phyloP scores from a whole-genome alignment of 1,284 basidiomycete genomes.

The Ganoderma resinaceum region DNA sequence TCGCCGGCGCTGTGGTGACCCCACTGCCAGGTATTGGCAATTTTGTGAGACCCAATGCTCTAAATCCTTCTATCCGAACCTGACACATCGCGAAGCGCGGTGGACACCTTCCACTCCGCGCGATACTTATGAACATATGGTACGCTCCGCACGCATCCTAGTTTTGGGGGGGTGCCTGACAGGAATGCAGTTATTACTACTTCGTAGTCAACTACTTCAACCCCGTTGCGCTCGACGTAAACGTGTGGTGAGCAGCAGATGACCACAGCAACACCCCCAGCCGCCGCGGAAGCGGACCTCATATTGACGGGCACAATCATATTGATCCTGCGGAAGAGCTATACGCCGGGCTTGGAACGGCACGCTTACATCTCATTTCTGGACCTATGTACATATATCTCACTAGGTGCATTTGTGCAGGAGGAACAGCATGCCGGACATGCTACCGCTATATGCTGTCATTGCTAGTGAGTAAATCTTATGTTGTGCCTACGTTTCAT shows the following conservation, averaged over 20 bases:
- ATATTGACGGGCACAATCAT: conserved; percentile 5
- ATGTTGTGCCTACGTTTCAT: too few relatives aligned
- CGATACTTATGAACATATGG: conserved; percentile 2
- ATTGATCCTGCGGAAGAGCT: neutral
- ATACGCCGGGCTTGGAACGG: conserved; percentile 3
- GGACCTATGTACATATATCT: neutral
- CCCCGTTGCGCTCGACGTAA: neutral
- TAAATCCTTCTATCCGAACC: too few relatives aligned
- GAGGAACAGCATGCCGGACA: neutral
- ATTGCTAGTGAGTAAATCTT: too few relatives aligned
- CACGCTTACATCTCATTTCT: neutral
- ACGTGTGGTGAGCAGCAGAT: conserved; percentile 11
- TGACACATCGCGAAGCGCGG: too few relatives aligned
- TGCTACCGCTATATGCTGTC: neutral
- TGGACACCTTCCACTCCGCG: conserved; percentile 1
- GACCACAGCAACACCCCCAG: neutral
- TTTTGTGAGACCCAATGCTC: too few relatives aligned
- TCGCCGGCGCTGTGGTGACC: too few relatives aligned
- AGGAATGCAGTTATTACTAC: neutral
- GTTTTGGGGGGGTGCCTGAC: neutral
- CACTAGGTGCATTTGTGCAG: neutral
- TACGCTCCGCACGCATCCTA: neutral
- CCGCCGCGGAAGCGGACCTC: neutral
- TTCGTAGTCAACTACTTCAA: conserved; percentile 8
- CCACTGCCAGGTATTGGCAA: too few relatives aligned